These are phyloP conservation scores for Chamaecrista fasciculata DNA, from an alignment of 306 rosid species.

Conservation along the genomic window DNA sequence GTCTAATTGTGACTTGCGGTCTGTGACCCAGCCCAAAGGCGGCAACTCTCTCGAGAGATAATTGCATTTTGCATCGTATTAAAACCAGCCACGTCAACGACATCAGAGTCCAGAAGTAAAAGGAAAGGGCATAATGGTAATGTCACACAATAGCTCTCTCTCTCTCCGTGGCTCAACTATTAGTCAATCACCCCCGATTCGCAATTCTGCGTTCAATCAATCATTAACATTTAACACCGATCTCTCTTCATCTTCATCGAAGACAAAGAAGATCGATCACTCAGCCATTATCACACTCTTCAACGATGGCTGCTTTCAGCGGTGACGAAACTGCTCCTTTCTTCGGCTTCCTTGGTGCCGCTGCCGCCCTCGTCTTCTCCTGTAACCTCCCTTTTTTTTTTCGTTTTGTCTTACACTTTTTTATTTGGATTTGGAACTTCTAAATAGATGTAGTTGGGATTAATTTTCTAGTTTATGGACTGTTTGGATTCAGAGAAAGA, in stretches of 20 bases:
- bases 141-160: neutral
- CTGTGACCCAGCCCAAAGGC: neutral
- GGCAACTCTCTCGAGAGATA: neutral
- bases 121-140: conserved; percentile 7
- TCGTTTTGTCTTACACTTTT: neutral
- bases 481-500: neutral
- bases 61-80: neutral
- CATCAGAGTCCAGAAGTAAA: neutral
- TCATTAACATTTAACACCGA: neutral
- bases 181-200: neutral
- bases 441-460: neutral
- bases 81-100: neutral
- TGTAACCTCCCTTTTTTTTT: conserved; percentile 28
- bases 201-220: neutral
- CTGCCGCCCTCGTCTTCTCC: conserved; percentile 76
- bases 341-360: conserved; percentile 82
- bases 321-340: conserved; percentile 88
- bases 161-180: neutral
- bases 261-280: neutral
- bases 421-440: neutral
- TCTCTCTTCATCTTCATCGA: neutral
- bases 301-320: conserved; percentile 49
- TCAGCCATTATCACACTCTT: neutral
- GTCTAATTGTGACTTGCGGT: no score
- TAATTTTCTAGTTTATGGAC: neutral